Evolutionary conservation across 805 yeast species (phyloP), one percentile per base, ranked within the genome.

Genomic region (Saturnispora halmiae): DNA sequence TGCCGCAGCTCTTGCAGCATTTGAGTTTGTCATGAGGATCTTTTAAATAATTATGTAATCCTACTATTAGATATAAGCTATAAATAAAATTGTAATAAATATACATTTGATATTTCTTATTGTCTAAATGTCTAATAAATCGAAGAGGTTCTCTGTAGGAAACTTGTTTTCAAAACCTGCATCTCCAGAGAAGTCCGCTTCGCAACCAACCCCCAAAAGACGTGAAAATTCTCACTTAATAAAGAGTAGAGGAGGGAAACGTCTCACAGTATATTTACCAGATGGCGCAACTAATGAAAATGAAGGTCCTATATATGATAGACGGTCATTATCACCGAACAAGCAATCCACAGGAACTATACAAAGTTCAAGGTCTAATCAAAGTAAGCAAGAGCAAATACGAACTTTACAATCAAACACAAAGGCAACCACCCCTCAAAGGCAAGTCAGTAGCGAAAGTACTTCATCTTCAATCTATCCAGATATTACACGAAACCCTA

Each of bases 1-100:
- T 58, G 96, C 95, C 1, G 88, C 95, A 13, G 96, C 96, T 0
- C 64, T 86, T 44, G 94, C 90, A 4, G 85, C 92, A 1, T 86
- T 85, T 56, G 95, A 86, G 59, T 79, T 82, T 15, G 85, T 77
- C n/a, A 72, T 85, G 77, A 70, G 90, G 48, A 38, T 58, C 4
- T 52, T 56, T 40, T 46, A 48, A 14, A 15, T 18, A 35, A 10
- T n/a, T 14, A 16, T 40, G 13, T 27, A 16, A 15, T 8, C 19
- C 18, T 19, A 27, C 22, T 35, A 14, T 13, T 13, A 25, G 4
- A 19, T 19, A 35, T 19, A 28, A 22, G 16, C 13, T 18, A 20
- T 20, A 36, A 36, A 36, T 19, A 4, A 14, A 4, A 18, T 11
- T 15, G 14, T 7, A 19, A 20, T 20, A n/a, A 14, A 9, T 21